phyloP scores from a whole-genome alignment of 768 basidiomycete species.

The Leucogyrophana mollusca region DNA sequence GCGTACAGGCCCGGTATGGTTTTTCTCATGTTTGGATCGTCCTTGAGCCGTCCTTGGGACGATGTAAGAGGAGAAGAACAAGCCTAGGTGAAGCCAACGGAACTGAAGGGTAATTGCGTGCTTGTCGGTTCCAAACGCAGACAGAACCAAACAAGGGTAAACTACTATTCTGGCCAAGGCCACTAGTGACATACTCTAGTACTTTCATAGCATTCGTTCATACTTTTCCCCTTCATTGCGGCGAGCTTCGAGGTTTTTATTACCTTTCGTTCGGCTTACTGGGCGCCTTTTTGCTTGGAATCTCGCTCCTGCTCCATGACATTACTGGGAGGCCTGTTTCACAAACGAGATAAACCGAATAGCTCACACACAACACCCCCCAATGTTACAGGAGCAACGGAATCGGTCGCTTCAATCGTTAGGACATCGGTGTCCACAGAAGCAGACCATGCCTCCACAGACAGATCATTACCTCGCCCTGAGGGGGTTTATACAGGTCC shows the following conservation, averaged over 20 bases:
- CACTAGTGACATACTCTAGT: no score
- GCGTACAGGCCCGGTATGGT: no score
- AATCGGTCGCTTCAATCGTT: slow-evolving; percentile 13
- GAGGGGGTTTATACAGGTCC: slow-evolving; percentile 21
- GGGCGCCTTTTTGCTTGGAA: slow-evolving; percentile 4
- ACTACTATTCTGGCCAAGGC: no score
- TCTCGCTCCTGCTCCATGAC: slow-evolving; percentile 17
- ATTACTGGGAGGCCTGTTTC: slow-evolving; percentile 28
- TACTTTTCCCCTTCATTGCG: background rate
- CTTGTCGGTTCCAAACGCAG: no score
- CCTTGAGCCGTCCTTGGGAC: no score
- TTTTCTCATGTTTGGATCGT: no score
- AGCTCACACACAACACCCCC: slow-evolving; percentile 3
- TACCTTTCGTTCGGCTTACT: slow-evolving; percentile 6
- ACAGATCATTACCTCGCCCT: slow-evolving; percentile 12
- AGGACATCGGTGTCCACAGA: slow-evolving; percentile 27
- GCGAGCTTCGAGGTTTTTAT: slow-evolving; percentile 7
- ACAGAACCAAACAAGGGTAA: no score
- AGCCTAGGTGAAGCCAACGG: no score
- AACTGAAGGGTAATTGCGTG: no score
- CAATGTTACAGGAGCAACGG: slow-evolving; percentile 3
- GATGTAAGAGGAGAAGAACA: no score
- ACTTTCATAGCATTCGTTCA: background rate
- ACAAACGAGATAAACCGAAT: slow-evolving; percentile 20
- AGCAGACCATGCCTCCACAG: slow-evolving; percentile 28